phyloP scores from a whole-genome alignment of 1,284 basidiomycete species.

The Stereum hirsutum region DNA sequence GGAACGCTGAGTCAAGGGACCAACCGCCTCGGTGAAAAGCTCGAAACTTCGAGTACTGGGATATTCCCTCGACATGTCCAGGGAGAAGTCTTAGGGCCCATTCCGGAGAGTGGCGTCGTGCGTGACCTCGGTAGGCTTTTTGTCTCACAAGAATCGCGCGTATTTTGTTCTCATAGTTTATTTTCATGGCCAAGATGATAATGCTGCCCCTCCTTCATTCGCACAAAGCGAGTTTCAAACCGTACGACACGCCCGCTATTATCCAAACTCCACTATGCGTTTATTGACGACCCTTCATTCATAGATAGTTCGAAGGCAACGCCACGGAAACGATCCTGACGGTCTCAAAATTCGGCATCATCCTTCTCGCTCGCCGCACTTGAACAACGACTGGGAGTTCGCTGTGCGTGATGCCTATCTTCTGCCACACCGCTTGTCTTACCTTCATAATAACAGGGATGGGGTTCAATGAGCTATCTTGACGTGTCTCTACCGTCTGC shows the following conservation, averaged over 20 bases:
- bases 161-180: no score
- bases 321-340: slow-evolving; percentile 7
- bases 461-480: slow-evolving; percentile 12
- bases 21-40: no score
- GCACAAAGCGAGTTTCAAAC: slow-evolving; percentile 15
- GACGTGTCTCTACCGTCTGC: slow-evolving; percentile 9
- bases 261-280: neutral
- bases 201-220: slow-evolving; percentile 12
- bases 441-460: slow-evolving; percentile 6
- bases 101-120: no score
- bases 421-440: neutral
- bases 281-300: neutral
- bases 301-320: slow-evolving; percentile 13
- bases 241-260: slow-evolving; percentile 1
- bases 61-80: no score
- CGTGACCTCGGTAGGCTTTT: no score
- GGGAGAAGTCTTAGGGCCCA: no score
- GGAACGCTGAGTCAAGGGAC: no score
- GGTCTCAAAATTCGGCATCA: slow-evolving; percentile 9
- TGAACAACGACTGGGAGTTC: slow-evolving; percentile 11
- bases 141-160: no score
- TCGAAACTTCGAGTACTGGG: no score
- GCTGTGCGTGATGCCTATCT: slow-evolving; percentile 4
- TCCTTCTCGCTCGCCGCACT: slow-evolving; percentile 7
- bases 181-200: no score